phyloP scores from a whole-genome alignment of 2,329 filamentous ascomycete species.

The Aureobasidium pullulans region DNA sequence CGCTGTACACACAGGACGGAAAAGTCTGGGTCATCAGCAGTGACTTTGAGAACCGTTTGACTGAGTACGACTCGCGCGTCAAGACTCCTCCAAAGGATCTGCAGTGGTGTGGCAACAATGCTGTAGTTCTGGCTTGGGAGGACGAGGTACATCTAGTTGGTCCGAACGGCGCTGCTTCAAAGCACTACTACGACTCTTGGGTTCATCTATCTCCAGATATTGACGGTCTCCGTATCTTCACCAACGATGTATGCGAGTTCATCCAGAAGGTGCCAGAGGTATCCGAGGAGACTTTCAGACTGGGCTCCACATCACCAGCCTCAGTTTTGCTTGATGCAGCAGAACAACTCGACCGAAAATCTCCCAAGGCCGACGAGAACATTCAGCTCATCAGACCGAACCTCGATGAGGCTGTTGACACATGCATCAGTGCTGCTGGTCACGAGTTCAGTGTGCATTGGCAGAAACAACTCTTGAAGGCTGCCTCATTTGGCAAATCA shows the following conservation, averaged over 20 bases:
- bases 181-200: slow-evolving; percentile 76
- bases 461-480: slow-evolving; percentile 94
- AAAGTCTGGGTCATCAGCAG: slow-evolving; percentile 89
- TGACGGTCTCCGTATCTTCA: slow-evolving; percentile 85
- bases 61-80: slow-evolving; percentile 83
- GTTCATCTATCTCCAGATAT: slow-evolving; percentile 82
- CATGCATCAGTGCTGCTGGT: slow-evolving; percentile 85
- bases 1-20: slow-evolving; percentile 77
- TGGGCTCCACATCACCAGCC: slow-evolving; percentile 80
- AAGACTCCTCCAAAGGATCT: slow-evolving; percentile 80
- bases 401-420: slow-evolving; percentile 86
- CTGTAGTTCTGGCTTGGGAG: slow-evolving; percentile 90
- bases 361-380: slow-evolving; percentile 94
- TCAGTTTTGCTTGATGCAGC: slow-evolving; percentile 92
- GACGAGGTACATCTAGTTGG: slow-evolving; percentile 94
- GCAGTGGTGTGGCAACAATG: slow-evolving; percentile 94
- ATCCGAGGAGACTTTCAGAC: slow-evolving; percentile 73
- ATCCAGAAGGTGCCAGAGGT: slow-evolving; percentile 77
- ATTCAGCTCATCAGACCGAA: slow-evolving; percentile 87
- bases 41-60: slow-evolving; percentile 86
- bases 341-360: slow-evolving; percentile 83
- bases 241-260: slow-evolving; percentile 94
- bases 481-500: slow-evolving; percentile 94
- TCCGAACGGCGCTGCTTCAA: slow-evolving; percentile 66
- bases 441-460: slow-evolving; percentile 84